phyloP scores from a whole-genome alignment of 257 asterid genomes.

The Penstemon newberryi region DNA sequence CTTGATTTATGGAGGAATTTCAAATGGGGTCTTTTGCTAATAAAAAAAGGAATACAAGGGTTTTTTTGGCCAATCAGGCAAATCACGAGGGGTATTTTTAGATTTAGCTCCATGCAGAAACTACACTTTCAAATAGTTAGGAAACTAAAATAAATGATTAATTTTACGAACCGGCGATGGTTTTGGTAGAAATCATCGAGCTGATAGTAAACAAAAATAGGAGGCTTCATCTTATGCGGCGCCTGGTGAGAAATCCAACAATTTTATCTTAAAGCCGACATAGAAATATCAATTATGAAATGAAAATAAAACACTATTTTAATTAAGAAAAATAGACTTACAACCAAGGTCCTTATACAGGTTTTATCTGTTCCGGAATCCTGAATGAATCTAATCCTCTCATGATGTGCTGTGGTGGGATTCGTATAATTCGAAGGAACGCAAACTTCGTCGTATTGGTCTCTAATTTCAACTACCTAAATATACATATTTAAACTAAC shows the following conservation, averaged over 20 bases:
- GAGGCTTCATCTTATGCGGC: slow-evolving; percentile 75
- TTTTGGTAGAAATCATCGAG: slow-evolving; percentile 81
- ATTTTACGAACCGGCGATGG: slow-evolving; percentile 74
- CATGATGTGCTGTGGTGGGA: slow-evolving; percentile 33
- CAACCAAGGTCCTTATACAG: slow-evolving; percentile 52
- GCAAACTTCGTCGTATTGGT: slow-evolving; percentile 74
- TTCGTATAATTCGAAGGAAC: slow-evolving; percentile 36
- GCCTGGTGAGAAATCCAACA: slow-evolving; percentile 40
- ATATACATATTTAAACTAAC: slow-evolving; percentile 9
- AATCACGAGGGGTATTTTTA: too few species aligned
- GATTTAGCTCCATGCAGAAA: too few species aligned
- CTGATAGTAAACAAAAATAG: slow-evolving; percentile 77
- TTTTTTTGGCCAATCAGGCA: too few species aligned
- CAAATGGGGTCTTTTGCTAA: too few species aligned
- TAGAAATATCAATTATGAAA: neutral
- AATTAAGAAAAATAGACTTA: slow-evolving; percentile 33
- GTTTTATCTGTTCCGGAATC: slow-evolving; percentile 49
- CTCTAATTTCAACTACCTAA: slow-evolving; percentile 77
- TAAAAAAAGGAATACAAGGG: too few species aligned
- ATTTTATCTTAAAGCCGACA: neutral
- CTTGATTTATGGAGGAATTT: too few species aligned
- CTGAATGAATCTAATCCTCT: slow-evolving; percentile 53
- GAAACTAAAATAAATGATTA: neutral
- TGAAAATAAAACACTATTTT: neutral
- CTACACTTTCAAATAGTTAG: neutral